Evolutionary conservation across 441 rosid genomes (phyloP).

Genomic region (Lepidium campestre): DNA sequence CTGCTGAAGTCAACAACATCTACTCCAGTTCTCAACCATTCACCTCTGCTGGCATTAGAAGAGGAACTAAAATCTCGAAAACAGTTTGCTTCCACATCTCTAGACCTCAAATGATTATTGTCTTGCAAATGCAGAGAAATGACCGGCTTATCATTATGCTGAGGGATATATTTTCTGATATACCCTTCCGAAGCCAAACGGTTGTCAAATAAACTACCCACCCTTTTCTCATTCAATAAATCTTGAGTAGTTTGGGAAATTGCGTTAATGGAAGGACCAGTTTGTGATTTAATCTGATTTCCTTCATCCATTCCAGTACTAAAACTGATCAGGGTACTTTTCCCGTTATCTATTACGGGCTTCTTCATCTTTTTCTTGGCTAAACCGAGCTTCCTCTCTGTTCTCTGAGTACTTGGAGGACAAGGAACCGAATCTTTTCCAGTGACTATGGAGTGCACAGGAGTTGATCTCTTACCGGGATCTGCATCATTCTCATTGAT

Average conservation of each 20-base stretch:
- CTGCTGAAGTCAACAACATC: conserved; percentile 33
- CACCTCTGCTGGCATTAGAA: conserved; percentile 36
- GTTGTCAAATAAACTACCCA: conserved; percentile 38
- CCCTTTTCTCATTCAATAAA: conserved; percentile 34
- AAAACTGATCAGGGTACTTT: conserved; percentile 30
- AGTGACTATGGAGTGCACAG: conserved; percentile 22
- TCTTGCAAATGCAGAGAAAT: conserved; percentile 32
- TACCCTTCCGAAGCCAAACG: conserved; percentile 33
- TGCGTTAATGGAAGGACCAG: conserved; percentile 21
- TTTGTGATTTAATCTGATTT: conserved; percentile 28
- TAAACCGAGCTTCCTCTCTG: conserved; percentile 36
- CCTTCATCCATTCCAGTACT: conserved; percentile 30
- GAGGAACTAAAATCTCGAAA: conserved; percentile 32
- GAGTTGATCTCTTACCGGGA: conserved; percentile 27
- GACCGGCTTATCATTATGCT: conserved; percentile 24
- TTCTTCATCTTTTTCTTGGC: conserved; percentile 51
- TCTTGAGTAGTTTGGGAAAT: conserved; percentile 33
- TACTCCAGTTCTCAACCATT: conserved; percentile 28
- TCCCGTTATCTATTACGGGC: conserved; percentile 31
- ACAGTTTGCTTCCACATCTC: conserved; percentile 34
- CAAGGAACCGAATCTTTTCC: conserved; percentile 36
- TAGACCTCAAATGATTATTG: conserved; percentile 29
- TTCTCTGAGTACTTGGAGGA: conserved; percentile 30
- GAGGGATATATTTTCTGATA: conserved; percentile 31
- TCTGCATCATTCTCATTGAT: conserved; percentile 29